These are phyloP conservation scores for Fabrea salina DNA, from an alignment of 169 alveolate species.

Conservation along the genomic window DNA sequence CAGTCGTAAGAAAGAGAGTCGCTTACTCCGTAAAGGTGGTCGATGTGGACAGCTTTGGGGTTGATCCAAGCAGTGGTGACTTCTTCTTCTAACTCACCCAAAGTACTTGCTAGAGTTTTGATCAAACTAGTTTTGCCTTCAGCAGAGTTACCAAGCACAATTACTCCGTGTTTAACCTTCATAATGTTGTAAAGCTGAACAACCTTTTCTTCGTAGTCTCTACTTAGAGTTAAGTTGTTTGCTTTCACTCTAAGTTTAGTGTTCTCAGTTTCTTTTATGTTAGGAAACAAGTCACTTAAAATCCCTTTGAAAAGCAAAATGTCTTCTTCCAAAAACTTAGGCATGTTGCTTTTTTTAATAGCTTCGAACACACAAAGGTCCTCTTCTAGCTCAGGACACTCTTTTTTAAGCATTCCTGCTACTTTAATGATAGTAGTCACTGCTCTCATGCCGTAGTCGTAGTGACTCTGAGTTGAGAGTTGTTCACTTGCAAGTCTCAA, in stretches of 20 bases:
- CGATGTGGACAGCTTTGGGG: constrained; percentile 78
- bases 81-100: constrained; percentile 38
- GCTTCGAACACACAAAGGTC: constrained; percentile 66
- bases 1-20: constrained; percentile 76
- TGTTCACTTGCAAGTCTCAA: constrained; percentile 77
- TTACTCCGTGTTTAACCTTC: constrained; percentile 80
- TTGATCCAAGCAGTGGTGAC: constrained; percentile 61
- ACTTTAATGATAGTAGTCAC: constrained; percentile 79
- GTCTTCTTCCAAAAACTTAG: constrained; percentile 78
- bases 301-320: constrained; percentile 71
- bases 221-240: constrained; percentile 56
- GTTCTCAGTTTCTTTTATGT: constrained; percentile 63
- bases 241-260: constrained; percentile 47
- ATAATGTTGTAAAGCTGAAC: constrained; percentile 75
- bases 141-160: constrained; percentile 84
- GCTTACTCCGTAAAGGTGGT: constrained; percentile 74
- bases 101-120: constrained; percentile 45
- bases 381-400: constrained; percentile 60
- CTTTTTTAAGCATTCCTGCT: constrained; percentile 67
- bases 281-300: constrained; percentile 77
- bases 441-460: constrained; percentile 89
- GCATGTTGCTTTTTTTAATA: constrained; percentile 70
- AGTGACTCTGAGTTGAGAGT: constrained; percentile 75
- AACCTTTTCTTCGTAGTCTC: constrained; percentile 63
- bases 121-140: constrained; percentile 79